Evolutionary conservation across 2,329 filamentous ascomycete species (phyloP).

Genomic region (Colletotrichum paranaense): DNA sequence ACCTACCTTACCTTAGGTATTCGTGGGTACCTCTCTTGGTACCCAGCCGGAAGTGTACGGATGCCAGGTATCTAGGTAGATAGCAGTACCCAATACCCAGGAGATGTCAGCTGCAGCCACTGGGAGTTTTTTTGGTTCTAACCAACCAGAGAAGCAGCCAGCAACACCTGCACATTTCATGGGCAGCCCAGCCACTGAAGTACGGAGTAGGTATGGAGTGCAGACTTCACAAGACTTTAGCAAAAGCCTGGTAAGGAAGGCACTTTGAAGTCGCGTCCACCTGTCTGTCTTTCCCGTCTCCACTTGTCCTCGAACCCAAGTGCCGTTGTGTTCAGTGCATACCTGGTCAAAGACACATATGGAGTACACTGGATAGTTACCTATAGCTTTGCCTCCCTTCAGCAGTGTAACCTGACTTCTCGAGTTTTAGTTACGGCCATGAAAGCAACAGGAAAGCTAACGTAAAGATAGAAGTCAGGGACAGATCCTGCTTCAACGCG

Average conservation of each 20-base stretch:
- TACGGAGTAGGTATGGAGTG: not conserved
- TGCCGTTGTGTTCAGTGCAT: not conserved
- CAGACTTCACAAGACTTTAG: too few relatives aligned
- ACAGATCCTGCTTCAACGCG: not conserved
- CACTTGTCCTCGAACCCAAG: not conserved
- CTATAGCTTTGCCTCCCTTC: not conserved
- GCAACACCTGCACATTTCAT: slow-evolving; percentile 23
- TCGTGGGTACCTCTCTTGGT: too few relatives aligned
- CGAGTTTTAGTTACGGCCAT: not conserved
- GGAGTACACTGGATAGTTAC: too few relatives aligned
- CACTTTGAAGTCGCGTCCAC: not conserved
- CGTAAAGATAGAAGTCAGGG: too few relatives aligned
- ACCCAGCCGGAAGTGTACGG: not conserved
- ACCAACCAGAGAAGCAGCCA: slow-evolving; percentile 24
- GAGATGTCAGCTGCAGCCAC: not conserved
- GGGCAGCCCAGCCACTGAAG: not conserved
- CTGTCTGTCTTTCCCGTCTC: not conserved
- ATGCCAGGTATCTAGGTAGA: not conserved
- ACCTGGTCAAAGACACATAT: not conserved
- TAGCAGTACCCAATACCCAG: not conserved
- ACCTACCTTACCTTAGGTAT: too few relatives aligned
- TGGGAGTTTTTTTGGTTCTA: not conserved
- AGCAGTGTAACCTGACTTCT: not conserved
- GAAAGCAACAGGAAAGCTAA: not conserved
- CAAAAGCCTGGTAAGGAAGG: not conserved